Conservation (phyloP, 768 basidiomycete species). For the Pulveroboletus ravenelii region DNA sequence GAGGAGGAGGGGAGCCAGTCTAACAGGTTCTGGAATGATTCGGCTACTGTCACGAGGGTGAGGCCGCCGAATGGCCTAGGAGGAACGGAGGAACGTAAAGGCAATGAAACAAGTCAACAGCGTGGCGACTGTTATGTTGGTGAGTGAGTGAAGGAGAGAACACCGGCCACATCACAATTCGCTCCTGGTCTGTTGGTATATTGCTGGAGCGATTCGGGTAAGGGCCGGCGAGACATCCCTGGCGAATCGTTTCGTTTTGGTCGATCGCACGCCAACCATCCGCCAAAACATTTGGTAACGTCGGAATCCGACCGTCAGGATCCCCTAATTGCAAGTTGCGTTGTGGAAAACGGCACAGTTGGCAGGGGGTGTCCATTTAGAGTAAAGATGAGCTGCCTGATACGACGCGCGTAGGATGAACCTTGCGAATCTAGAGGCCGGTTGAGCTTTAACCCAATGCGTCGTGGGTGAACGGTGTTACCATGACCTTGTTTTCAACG, state of each 20-base stretch:
- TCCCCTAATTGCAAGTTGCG: neutral
- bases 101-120: neutral
- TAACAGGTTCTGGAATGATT: too few species aligned
- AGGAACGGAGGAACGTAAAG: slow-evolving; percentile 9
- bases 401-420: neutral
- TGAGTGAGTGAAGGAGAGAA: slow-evolving; percentile 1
- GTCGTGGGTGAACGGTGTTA: neutral
- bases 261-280: neutral
- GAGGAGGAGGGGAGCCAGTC: slow-evolving; percentile 1
- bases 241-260: slow-evolving; percentile 8
- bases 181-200: slow-evolving; percentile 7
- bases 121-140: neutral
- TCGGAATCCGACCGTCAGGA: neutral
- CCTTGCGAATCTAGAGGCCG: neutral
- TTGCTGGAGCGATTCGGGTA: slow-evolving; percentile 1
- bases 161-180: neutral
- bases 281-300: slow-evolving; percentile 6
- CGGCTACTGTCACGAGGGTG: slow-evolving; percentile 12
- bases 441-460: neutral
- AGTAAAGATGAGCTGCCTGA: neutral
- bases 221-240: slow-evolving; percentile 5
- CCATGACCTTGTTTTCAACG: neutral
- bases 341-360: neutral
- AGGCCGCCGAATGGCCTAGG: slow-evolving; percentile 3
- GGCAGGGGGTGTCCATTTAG: neutral